These are phyloP conservation scores for Chalciporus sp. DNA, from an alignment of 1,284 basidiomycete species.

Conservation along the genomic window DNA sequence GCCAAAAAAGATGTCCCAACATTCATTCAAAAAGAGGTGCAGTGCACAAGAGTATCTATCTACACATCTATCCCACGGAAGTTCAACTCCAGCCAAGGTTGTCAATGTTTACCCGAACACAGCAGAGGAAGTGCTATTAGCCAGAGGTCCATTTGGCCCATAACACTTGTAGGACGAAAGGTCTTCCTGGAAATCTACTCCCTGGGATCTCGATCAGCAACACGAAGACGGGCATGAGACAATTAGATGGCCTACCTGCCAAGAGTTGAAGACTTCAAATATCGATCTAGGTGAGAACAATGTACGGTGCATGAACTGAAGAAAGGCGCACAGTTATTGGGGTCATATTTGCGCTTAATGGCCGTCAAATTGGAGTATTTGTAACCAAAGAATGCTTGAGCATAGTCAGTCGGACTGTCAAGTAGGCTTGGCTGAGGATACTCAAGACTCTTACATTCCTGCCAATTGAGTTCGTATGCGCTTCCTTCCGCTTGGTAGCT, in stretches of 20 bases:
- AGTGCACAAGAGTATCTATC: not conserved
- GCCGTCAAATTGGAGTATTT: slow-evolving; percentile 4
- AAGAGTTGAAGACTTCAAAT: not conserved
- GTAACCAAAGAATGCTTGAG: slow-evolving; percentile 8
- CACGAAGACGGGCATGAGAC: not conserved
- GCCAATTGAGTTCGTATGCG: slow-evolving; percentile 4
- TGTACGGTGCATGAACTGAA: not conserved
- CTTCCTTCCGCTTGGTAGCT: slow-evolving; percentile 13
- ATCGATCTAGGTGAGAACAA: not conserved
- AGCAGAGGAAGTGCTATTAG: not conserved
- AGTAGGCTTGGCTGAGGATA: not conserved
- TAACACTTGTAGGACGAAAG: slow-evolving; percentile 1
- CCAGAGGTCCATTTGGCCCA: not conserved
- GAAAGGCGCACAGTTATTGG: slow-evolving; percentile 2
- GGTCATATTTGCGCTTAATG: slow-evolving; percentile 11
- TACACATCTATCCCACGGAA: not conserved
- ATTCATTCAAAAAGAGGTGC: not conserved
- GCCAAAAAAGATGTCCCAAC: too few species aligned
- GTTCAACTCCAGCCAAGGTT: not conserved
- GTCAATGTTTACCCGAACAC: not conserved
- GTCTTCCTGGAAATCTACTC: not conserved
- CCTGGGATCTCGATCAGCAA: not conserved
- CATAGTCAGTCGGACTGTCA: not conserved
- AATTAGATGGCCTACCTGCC: not conserved
- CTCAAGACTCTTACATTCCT: not conserved